phyloP scores from a whole-genome alignment of 345 rosid genomes.

The Psidium friedrichsthalianum region DNA sequence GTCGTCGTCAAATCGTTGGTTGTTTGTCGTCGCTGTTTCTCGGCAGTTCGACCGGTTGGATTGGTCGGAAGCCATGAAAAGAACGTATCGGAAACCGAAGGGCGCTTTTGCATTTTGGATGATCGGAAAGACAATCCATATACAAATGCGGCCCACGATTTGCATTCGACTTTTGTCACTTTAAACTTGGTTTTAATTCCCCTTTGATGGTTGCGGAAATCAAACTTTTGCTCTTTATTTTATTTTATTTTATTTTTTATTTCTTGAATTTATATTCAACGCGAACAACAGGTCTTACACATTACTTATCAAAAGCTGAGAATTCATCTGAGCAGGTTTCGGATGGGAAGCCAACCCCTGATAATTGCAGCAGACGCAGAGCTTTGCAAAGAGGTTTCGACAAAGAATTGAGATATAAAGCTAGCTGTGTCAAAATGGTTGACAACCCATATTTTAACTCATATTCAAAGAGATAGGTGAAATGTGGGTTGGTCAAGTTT shows the following conservation, averaged over 20 bases:
- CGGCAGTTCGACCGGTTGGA: not conserved
- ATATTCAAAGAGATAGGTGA: too few relatives aligned
- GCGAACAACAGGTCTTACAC: not conserved
- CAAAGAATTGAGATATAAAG: conserved; percentile 15
- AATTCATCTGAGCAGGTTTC: conserved; percentile 40
- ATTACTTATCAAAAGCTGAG: not conserved
- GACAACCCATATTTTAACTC: too few relatives aligned
- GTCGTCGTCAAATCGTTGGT: not conserved
- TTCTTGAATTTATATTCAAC: not conserved
- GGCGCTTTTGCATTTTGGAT: not conserved
- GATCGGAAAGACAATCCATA: not conserved
- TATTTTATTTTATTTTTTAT: too few relatives aligned
- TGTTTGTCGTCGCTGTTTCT: not conserved
- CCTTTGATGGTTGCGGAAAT: not conserved
- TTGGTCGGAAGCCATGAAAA: not conserved
- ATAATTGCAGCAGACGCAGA: conserved; percentile 67
- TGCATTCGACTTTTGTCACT: not conserved
- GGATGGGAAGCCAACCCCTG: conserved; percentile 90
- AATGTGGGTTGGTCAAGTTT: too few relatives aligned
- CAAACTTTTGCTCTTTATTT: not conserved
- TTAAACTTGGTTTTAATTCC: not conserved
- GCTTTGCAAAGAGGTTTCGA: conserved; percentile 73
- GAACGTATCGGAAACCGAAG: not conserved
- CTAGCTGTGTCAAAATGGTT: too few relatives aligned
- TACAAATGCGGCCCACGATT: not conserved